phyloP scores from a whole-genome alignment of 2,329 filamentous ascomycete genomes.

The Colletotrichum plurivorum region DNA sequence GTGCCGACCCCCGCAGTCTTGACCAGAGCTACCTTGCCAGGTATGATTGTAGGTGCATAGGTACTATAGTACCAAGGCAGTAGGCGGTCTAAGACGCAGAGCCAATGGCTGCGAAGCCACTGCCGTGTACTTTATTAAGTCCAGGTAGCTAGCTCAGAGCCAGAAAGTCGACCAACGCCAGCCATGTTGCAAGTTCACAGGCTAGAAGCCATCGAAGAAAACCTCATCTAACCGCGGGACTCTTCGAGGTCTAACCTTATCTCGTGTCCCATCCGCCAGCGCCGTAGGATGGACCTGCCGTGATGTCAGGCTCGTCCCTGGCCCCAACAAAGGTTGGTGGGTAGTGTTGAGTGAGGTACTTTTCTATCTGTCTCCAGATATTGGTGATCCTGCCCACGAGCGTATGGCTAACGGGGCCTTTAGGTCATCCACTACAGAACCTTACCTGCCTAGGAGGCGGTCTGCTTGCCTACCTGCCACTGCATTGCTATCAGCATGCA shows the following conservation, averaged over 20 bases:
- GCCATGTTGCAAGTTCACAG: not conserved
- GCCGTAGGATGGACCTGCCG: not conserved
- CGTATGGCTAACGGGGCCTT: no score
- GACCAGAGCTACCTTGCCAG: not conserved
- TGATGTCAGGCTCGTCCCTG: slow-evolving; percentile 9
- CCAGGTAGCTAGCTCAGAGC: no score
- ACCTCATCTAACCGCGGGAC: not conserved
- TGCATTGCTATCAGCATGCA: not conserved
- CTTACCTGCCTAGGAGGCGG: no score
- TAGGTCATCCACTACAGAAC: not conserved
- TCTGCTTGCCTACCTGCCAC: not conserved
- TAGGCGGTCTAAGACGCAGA: not conserved
- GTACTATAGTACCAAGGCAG: not conserved
- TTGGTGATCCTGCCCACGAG: not conserved
- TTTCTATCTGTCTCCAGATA: slow-evolving; percentile 17
- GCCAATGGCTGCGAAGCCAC: not conserved
- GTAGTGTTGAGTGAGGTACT: slow-evolving; percentile 4
- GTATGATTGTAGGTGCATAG: no score
- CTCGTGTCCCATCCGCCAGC: not conserved
- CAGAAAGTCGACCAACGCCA: not conserved
- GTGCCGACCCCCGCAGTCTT: no score
- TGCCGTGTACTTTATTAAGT: no score
- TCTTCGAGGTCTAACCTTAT: not conserved
- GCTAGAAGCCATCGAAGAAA: slow-evolving; percentile 24
- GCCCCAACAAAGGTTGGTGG: slow-evolving; percentile 9